phyloP scores from a whole-genome alignment of 495 filamentous ascomycete species.

The Clohesyomyces aquaticus region DNA sequence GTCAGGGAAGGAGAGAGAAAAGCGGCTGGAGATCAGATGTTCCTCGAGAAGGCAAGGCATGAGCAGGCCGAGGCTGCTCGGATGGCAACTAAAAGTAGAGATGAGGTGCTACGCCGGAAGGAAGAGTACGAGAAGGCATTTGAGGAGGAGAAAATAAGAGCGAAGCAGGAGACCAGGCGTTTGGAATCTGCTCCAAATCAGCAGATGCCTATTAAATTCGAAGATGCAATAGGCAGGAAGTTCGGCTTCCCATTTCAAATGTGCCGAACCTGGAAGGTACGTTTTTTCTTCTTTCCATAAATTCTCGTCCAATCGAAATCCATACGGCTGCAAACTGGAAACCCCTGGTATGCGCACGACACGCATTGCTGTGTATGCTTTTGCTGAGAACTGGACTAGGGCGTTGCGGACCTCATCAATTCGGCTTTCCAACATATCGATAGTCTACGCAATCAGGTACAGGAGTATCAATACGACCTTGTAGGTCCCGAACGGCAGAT shows the following conservation, averaged over 20 bases:
- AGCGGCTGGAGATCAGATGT: no score
- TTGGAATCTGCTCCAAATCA: conserved; percentile 47
- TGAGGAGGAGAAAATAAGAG: conserved; percentile 2
- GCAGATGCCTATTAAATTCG: conserved; percentile 69
- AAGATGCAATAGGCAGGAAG: conserved; percentile 82
- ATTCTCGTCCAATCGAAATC: no score
- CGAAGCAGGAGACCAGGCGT: conserved; percentile 34
- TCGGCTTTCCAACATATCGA: conserved; percentile 83
- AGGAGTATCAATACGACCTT: conserved; percentile 79
- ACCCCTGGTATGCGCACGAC: no score
- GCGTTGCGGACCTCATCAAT: conserved; percentile 61
- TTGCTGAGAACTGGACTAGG: neutral
- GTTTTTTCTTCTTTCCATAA: conserved; percentile 40
- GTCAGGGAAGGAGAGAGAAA: no score
- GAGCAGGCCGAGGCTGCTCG: no score
- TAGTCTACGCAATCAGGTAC: conserved; percentile 74
- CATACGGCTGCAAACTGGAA: no score
- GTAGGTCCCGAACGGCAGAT: conserved; percentile 81
- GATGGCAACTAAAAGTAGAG: neutral
- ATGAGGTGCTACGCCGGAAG: neutral
- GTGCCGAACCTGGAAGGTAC: conserved; percentile 77
- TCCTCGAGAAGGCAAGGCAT: no score
- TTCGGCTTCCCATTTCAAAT: conserved; percentile 80
- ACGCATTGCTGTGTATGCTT: no score
- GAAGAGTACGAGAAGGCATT: neutral